phyloP scores from a whole-genome alignment of 2,329 filamentous ascomycete species.

The Neoascochyta sp. region DNA sequence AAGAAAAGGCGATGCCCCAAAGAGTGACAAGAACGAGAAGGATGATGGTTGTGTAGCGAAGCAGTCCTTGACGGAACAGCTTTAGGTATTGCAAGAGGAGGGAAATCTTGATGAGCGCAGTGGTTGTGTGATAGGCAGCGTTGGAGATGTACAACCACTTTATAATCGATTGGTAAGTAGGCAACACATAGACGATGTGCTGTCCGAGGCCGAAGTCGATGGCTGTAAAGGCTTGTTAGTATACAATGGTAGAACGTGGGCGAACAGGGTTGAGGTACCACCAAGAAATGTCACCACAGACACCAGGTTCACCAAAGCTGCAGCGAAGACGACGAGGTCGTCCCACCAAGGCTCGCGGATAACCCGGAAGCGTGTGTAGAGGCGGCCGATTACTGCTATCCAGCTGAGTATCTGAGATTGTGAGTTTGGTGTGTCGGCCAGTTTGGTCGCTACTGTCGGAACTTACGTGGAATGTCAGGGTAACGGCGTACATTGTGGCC shows the following conservation, averaged over 20 bases:
- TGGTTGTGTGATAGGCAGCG: slow-evolving; percentile 26
- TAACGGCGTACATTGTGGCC: slow-evolving; percentile 22
- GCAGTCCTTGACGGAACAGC: slow-evolving; percentile 21
- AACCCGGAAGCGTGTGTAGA: slow-evolving; percentile 25
- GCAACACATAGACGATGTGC: slow-evolving; percentile 21
- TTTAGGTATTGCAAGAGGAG: slow-evolving; percentile 35
- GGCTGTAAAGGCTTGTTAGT: slow-evolving; percentile 17
- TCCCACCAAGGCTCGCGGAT: slow-evolving; percentile 33
- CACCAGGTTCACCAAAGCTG: slow-evolving; percentile 20
- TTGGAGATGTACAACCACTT: slow-evolving; percentile 24
- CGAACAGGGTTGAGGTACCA: slow-evolving; percentile 8
- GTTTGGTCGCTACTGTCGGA: neutral
- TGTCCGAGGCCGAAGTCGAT: slow-evolving; percentile 27
- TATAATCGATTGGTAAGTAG: slow-evolving; percentile 13
- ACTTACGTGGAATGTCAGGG: slow-evolving; percentile 28
- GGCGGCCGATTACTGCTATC: slow-evolving; percentile 23
- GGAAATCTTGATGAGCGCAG: slow-evolving; percentile 33
- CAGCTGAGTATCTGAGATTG: slow-evolving; percentile 20
- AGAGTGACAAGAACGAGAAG: slow-evolving; percentile 14
- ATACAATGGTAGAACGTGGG: neutral
- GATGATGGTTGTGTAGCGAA: slow-evolving; percentile 13
- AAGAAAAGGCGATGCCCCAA: slow-evolving; percentile 29
- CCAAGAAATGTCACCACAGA: slow-evolving; percentile 18
- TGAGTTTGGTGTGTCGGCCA: slow-evolving; percentile 4
- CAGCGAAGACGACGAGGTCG: slow-evolving; percentile 32